Evolutionary conservation across 192 early-diverging fungal genomes (phyloP), one percentile per base, ranked within the genome.

Genomic region (Cetraspora pellucida): DNA sequence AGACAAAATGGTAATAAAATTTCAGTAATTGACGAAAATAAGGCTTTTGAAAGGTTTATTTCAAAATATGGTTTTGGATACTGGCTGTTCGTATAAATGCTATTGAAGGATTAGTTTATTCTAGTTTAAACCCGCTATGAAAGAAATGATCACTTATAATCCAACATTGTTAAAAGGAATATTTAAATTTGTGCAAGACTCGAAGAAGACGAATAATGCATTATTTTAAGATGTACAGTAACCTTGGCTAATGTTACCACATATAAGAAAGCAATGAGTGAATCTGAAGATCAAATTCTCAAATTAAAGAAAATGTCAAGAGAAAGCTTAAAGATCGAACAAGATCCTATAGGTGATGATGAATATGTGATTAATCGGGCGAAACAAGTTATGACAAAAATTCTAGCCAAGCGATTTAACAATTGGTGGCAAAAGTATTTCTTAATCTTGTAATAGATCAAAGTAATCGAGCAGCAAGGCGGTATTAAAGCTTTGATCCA

Each of bases 31-130:
- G 72, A 78, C 11, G 30, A 80, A 45, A 82, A 50, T 45, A 54
- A 52, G 6, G 9, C 75, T 84, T 16, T 79, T 90, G 16, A 85
- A 83, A 1, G 87, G 86, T 47, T 77, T 85, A 21, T 90, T 94
- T 75, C 85, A 84, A 28, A 73, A 71, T 17, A 79, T 85, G n/a
- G 67, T 94, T 10, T 85, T 85, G 27, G 74, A 82, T 28, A 67
- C 77, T 25, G 72, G 81, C 75, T 16, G 82, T 86, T 11, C 77
- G 85, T 10, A 58, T 86, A 27, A 85, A 87, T 46, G 92, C 91
- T 8, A 82, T 92, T 1, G 96, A 98, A 80, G 91, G 92, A 2
- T 82, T 98, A 9, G 91, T 93, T 11, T 98, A 95, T 74, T 83
- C 95, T 23, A 90, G 90, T 57, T 84, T 94, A 19, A 90, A 57